phyloP scores from a whole-genome alignment of 73 alveolate species.

The Stentor coeruleus region DNA sequence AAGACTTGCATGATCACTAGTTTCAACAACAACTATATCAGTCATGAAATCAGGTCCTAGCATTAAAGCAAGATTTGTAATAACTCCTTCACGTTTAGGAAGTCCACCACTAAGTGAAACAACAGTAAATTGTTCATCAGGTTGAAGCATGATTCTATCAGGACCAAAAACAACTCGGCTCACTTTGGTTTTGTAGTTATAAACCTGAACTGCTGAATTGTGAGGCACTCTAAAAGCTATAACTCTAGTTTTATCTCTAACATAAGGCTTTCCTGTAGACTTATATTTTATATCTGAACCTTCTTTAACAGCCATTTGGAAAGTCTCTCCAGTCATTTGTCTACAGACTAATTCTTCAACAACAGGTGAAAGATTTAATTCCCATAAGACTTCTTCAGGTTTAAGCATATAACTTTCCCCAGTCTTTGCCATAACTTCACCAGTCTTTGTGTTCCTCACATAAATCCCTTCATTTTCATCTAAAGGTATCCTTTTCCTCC shows the following conservation, averaged over 20 bases:
- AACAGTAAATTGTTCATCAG: slow-evolving; percentile 65
- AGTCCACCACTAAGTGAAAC: slow-evolving; percentile 53
- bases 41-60: slow-evolving; percentile 69
- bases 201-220: slow-evolving; percentile 63
- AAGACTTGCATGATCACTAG: slow-evolving; percentile 71
- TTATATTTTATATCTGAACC: no score
- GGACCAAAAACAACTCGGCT: slow-evolving; percentile 68
- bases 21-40: slow-evolving; percentile 57
- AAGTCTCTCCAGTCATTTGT: slow-evolving; percentile 31
- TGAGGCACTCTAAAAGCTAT: slow-evolving; percentile 65
- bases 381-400: slow-evolving; percentile 61
- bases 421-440: slow-evolving; percentile 62
- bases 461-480: slow-evolving; percentile 74
- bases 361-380: slow-evolving; percentile 38
- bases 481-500: slow-evolving; percentile 58
- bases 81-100: slow-evolving; percentile 50
- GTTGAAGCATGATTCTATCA: slow-evolving; percentile 63
- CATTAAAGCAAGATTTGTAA: slow-evolving; percentile 36
- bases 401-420: slow-evolving; percentile 61
- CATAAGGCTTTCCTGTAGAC: no score
- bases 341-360: slow-evolving; percentile 43
- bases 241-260: slow-evolving; percentile 37
- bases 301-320: slow-evolving; percentile 35
- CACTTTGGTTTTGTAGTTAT: slow-evolving; percentile 49
- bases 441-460: slow-evolving; percentile 56